Evolutionary conservation across 257 asterid genomes (phyloP).

Genomic region (Henckelia pumila): DNA sequence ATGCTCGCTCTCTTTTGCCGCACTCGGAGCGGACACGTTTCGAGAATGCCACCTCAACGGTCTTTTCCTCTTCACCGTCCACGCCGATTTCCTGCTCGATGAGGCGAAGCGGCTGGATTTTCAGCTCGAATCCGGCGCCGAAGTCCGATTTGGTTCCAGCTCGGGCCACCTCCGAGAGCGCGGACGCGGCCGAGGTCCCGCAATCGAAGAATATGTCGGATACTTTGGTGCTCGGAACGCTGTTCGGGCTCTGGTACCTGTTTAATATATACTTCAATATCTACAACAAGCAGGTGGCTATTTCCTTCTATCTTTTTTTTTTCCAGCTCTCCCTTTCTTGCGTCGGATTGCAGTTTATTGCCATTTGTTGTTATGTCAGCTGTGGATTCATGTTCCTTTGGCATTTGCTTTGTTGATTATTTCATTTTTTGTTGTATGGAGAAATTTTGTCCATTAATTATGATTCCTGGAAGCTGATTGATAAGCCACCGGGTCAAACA

Average conservation of each 20-base stretch:
- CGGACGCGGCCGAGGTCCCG: constrained; percentile 46
- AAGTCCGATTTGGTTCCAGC: constrained; percentile 36
- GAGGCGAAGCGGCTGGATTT: constrained; percentile 46
- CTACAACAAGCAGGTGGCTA: constrained; percentile 79
- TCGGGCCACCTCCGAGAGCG: constrained; percentile 52
- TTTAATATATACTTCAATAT: constrained; percentile 90
- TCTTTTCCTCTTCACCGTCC: constrained; percentile 20
- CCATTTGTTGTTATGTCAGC: neutral
- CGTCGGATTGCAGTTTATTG: neutral
- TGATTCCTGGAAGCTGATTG: constrained; percentile 4
- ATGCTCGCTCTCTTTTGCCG: constrained; percentile 18
- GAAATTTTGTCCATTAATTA: neutral
- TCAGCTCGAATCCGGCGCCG: constrained; percentile 27
- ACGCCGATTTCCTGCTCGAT: constrained; percentile 42
- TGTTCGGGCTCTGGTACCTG: constrained; percentile 70
- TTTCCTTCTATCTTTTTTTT: neutral
- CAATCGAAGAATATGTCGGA: constrained; percentile 38
- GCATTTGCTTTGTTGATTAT: neutral
- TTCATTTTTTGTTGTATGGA: neutral
- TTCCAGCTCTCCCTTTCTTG: neutral
- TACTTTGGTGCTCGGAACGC: constrained; percentile 64
- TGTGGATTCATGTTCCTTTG: neutral
- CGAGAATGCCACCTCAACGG: constrained; percentile 20
- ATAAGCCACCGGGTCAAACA: neutral
- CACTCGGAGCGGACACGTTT: constrained; percentile 18